Percentiles rank a stretch among this genome's conserved stretches.
These are phyloP conservation scores for Termitomyces eurrhizus DNA, from an alignment of 768 basidiomycete genomes.

Conservation along the genomic window DNA sequence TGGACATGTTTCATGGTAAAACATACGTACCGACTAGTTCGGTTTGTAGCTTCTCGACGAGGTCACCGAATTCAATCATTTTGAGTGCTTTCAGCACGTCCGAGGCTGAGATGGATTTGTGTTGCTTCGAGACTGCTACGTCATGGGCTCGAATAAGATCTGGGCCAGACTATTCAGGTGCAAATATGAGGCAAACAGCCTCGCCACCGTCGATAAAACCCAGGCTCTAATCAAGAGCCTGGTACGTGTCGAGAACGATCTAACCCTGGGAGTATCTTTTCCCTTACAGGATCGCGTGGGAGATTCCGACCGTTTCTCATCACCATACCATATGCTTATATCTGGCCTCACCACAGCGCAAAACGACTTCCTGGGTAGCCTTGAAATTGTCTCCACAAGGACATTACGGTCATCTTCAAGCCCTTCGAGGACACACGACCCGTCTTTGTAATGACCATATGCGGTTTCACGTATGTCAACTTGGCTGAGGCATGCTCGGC, in stretches of 20 bases:
- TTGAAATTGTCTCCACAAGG: background rate
- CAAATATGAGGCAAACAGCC: background rate
- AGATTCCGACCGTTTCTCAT: background rate
- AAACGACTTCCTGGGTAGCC: background rate
- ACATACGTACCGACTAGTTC: conserved; percentile 57
- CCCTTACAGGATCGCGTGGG: background rate
- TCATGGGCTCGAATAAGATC: conserved; percentile 62
- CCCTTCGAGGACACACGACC: background rate
- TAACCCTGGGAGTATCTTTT: background rate
- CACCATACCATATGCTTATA: background rate
- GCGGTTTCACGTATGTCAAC: background rate
- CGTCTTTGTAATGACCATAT: background rate
- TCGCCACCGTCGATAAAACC: background rate
- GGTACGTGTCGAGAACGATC: background rate
- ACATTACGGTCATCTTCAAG: background rate
- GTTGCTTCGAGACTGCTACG: conserved; percentile 84
- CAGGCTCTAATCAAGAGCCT: background rate
- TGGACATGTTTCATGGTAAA: background rate
- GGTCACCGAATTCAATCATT: conserved; percentile 69
- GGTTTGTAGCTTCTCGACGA: conserved; percentile 55
- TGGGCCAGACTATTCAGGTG: background rate
- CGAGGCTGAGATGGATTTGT: conserved; percentile 78
- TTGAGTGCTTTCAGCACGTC: conserved; percentile 89
- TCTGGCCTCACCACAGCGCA: too few relatives aligned
- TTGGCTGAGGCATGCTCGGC: background rate